Percentiles rank a stretch among this genome's conserved stretches.
phyloP scores from a whole-genome alignment of 768 basidiomycete species.

The Russula sp. region DNA sequence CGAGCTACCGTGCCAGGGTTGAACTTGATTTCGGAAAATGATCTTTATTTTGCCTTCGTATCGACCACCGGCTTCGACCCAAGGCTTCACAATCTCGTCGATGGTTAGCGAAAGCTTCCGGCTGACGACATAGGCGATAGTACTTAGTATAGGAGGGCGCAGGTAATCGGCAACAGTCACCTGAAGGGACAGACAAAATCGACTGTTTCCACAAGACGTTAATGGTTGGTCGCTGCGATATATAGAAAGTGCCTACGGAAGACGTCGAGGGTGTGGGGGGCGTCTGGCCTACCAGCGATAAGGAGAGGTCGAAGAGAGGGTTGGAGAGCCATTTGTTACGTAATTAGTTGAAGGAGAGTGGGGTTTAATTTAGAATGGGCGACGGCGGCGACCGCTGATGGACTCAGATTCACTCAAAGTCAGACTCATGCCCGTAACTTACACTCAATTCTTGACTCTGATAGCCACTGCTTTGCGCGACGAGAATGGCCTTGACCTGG shows the following conservation, averaged over 20 bases:
- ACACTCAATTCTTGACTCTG: constrained; percentile 51
- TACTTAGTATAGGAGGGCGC: not conserved
- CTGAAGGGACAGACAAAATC: constrained; percentile 87
- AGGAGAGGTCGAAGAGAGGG: constrained; percentile 61
- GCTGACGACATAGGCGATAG: constrained; percentile 29
- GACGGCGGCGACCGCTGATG: too few relatives aligned
- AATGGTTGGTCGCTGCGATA: not conserved
- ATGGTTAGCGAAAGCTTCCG: constrained; percentile 56
- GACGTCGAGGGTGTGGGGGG: constrained; percentile 75
- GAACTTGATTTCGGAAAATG: constrained; percentile 63
- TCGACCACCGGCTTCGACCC: constrained; percentile 48
- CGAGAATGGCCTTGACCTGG: constrained; percentile 63
- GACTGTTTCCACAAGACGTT: constrained; percentile 36
- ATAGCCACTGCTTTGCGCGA: constrained; percentile 52
- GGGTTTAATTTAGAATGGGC: too few relatives aligned
- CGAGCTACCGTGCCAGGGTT: constrained; percentile 76
- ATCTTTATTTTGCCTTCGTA: constrained; percentile 69
- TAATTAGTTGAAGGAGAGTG: not conserved
- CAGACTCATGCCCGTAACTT: constrained; percentile 32
- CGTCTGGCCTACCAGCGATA: constrained; percentile 48
- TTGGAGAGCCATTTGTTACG: constrained; percentile 60
- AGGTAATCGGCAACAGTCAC: constrained; percentile 26
- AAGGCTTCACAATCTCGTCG: constrained; percentile 52
- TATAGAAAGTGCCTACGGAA: constrained; percentile 46
- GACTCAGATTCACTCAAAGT: too few relatives aligned